Evolutionary conservation across 768 basidiomycete genomes (phyloP).

Genomic region (Coprinopsis sp.): DNA sequence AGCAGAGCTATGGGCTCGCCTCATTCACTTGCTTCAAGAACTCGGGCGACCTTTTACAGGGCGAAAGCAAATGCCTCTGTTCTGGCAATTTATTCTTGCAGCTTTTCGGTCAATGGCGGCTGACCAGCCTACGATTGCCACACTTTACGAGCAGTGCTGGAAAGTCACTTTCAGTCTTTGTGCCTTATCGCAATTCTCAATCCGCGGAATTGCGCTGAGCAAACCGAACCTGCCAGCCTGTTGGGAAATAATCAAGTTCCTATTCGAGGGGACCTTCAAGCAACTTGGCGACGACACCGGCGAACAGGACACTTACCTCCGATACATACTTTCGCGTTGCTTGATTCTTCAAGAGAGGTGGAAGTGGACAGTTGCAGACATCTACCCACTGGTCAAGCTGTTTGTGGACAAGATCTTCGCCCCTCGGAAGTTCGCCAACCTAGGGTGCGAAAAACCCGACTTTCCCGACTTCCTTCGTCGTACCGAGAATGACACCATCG

Average conservation of each 20-base stretch:
- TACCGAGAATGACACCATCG: slow-evolving; percentile 50
- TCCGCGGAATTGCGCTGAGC: slow-evolving; percentile 34
- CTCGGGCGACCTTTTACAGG: slow-evolving; percentile 11
- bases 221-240: slow-evolving; percentile 40
- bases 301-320: slow-evolving; percentile 32
- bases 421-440: slow-evolving; percentile 69
- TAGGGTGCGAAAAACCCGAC: slow-evolving; percentile 55
- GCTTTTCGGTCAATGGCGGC: slow-evolving; percentile 23
- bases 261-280: slow-evolving; percentile 39
- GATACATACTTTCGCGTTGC: slow-evolving; percentile 64
- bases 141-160: slow-evolving; percentile 60
- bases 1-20: slow-evolving; percentile 70
- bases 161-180: slow-evolving; percentile 61
- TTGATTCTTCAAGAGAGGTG: slow-evolving; percentile 70
- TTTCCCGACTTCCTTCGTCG: slow-evolving; percentile 69
- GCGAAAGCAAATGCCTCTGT: slow-evolving; percentile 25
- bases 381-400: slow-evolving; percentile 53
- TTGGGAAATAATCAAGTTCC: slow-evolving; percentile 59
- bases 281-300: slow-evolving; percentile 50
- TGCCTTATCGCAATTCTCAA: slow-evolving; percentile 75
- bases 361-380: slow-evolving; percentile 65
- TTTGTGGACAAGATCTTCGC: slow-evolving; percentile 67
- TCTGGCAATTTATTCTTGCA: slow-evolving; percentile 43
- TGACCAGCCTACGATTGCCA: slow-evolving; percentile 23
- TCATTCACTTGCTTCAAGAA: slow-evolving; percentile 53